A percentile compares a stretch with the other conserved stretches of the same genome.
These are phyloP conservation scores for Scenedesmus sp. DNA, from an alignment of 163 green algal genomes.

Conservation along the genomic window DNA sequence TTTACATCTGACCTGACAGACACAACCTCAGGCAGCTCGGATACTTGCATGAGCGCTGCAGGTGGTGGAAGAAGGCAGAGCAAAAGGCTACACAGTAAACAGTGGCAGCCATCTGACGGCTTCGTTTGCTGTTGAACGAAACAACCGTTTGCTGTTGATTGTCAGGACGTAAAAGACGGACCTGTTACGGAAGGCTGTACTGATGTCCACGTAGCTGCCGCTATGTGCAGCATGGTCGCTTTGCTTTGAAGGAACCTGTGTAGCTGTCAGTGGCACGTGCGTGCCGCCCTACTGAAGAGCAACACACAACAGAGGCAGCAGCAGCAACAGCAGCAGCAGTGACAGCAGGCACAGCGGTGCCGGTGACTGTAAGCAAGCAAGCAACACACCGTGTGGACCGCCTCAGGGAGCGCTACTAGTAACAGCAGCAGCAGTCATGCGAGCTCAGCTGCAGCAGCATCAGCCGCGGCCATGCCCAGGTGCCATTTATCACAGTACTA, in stretches of 20 bases:
- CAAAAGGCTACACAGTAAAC: too few relatives aligned
- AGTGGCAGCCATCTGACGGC: too few relatives aligned
- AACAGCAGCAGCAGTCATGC: background rate
- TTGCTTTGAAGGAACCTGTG: too few relatives aligned
- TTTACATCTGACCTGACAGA: background rate
- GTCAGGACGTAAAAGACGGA: background rate
- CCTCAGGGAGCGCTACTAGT: background rate
- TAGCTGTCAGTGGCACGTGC: too few relatives aligned
- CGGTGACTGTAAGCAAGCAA: background rate
- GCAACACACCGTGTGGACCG: background rate
- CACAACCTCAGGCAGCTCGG: background rate
- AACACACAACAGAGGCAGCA: constrained; percentile 3
- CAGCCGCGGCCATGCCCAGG: background rate
- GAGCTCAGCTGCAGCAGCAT: background rate
- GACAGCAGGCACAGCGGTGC: background rate
- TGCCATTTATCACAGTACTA: background rate
- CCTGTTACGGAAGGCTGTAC: background rate
- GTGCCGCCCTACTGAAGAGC: background rate
- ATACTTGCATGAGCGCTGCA: background rate
- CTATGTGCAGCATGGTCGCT: background rate
- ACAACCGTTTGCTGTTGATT: background rate
- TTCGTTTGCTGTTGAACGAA: too few relatives aligned
- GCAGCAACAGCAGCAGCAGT: constrained; percentile 30
- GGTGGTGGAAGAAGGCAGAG: too few relatives aligned
- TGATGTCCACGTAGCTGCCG: background rate